Conservation (phyloP, 495 filamentous ascomycete genomes). For the Neurospora sp. region DNA sequence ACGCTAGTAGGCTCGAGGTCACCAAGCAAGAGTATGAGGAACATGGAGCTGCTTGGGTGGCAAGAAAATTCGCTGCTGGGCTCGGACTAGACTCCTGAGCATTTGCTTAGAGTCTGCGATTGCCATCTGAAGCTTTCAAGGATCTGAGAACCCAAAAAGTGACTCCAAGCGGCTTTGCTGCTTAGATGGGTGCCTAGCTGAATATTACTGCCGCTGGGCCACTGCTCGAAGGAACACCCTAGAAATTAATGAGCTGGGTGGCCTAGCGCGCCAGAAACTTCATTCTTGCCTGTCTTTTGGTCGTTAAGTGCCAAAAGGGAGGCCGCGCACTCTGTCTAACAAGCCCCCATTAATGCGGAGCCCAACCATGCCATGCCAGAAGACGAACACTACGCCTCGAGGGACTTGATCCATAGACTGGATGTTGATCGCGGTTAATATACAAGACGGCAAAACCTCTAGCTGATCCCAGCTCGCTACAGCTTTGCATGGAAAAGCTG, state of each 20-base stretch:
- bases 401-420: not conserved
- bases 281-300: not conserved
- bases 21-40: slow-evolving; percentile 88
- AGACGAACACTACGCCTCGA: not conserved
- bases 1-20: slow-evolving; percentile 55
- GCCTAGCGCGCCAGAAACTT: not conserved
- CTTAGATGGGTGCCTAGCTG: not conserved
- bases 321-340: not conserved
- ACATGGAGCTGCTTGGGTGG: slow-evolving; percentile 67
- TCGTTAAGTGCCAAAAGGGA: not conserved
- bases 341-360: not conserved
- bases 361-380: not conserved
- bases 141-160: not conserved
- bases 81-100: slow-evolving; percentile 16
- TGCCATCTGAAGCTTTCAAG: not conserved
- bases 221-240: not conserved
- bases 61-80: slow-evolving; percentile 52
- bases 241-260: not conserved
- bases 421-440: not conserved
- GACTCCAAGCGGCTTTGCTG: not conserved
- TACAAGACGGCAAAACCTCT: not conserved
- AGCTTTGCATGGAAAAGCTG: not conserved
- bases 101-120: not conserved
- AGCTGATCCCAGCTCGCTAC: not conserved
- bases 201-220: not conserved